Percentiles rank a stretch among this genome's conserved stretches.
phyloP scores from a whole-genome alignment of 2,329 filamentous ascomycete species.

The Incumbomyces lentus region DNA sequence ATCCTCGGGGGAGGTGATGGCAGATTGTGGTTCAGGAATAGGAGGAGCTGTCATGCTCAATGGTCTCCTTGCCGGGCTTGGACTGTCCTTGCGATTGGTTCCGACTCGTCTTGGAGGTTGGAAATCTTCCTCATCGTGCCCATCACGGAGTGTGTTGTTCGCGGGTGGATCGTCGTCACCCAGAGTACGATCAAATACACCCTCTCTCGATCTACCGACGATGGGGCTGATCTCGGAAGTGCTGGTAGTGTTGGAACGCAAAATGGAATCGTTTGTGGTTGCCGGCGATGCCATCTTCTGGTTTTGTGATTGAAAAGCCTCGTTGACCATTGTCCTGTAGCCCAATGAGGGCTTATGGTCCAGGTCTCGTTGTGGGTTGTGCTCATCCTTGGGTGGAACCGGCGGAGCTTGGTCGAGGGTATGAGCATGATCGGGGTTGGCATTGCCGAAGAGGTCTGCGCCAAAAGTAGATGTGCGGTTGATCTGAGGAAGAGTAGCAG shows the following conservation, averaged over 20 bases:
- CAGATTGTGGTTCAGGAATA: conserved; percentile 34
- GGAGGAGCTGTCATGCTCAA: conserved; percentile 36
- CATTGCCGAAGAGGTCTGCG: conserved; percentile 10
- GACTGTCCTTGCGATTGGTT: conserved; percentile 33
- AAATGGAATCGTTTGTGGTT: conserved; percentile 40
- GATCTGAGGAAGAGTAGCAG: not conserved
- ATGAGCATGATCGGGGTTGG: not conserved
- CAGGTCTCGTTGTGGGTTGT: conserved; percentile 22
- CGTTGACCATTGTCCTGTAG: conserved; percentile 51
- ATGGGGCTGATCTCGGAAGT: conserved; percentile 54
- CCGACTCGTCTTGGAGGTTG: conserved; percentile 40
- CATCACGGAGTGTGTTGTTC: not conserved
- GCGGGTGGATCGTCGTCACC: not conserved
- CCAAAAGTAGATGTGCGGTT: conserved; percentile 16
- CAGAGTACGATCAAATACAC: not conserved
- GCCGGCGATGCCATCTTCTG: conserved; percentile 43
- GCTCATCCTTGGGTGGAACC: not conserved
- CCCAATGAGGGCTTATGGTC: conserved; percentile 45
- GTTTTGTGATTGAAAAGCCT: conserved; percentile 54
- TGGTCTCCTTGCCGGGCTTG: conserved; percentile 50
- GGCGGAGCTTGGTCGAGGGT: not conserved
- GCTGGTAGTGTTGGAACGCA: conserved; percentile 51
- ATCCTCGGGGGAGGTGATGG: conserved; percentile 25
- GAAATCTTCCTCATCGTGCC: conserved; percentile 30
- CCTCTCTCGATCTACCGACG: not conserved